Conservation (phyloP, 139 green algal genomes). For the Astrephomene gubernaculifera region DNA sequence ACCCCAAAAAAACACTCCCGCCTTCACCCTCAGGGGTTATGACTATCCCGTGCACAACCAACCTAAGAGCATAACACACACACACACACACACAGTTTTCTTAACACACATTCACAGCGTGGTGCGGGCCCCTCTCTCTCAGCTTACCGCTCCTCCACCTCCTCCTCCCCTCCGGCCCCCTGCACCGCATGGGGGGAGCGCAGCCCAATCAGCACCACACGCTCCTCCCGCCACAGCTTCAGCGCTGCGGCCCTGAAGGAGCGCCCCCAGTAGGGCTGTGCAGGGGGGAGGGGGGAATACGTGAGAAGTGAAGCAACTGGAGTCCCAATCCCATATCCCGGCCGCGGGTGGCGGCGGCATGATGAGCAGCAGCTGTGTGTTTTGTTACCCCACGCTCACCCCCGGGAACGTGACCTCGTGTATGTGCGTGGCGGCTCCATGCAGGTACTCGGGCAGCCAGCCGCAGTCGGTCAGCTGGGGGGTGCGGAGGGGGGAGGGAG, state of each 20-base stretch:
- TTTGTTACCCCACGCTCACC: neutral
- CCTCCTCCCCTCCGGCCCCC: neutral
- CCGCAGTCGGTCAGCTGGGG: slow-evolving; percentile 13
- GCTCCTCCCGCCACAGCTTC: slow-evolving; percentile 23
- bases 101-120: no score
- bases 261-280: slow-evolving; percentile 8
- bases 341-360: neutral
- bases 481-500: neutral
- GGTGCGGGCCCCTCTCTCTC: no score
- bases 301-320: no score
- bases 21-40: no score
- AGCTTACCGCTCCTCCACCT: neutral
- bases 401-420: slow-evolving; percentile 36
- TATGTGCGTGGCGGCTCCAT: slow-evolving; percentile 25
- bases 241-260: slow-evolving; percentile 20
- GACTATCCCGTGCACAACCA: no score
- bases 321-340: neutral
- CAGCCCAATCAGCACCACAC: slow-evolving; percentile 24
- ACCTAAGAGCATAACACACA: no score
- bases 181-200: neutral
- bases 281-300: neutral
- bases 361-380: neutral
- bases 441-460: slow-evolving; percentile 46
- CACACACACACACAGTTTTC: no score
- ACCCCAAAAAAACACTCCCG: no score